Conservation (phyloP, 257 asterid species). For the Solanum bulbocastanum region DNA sequence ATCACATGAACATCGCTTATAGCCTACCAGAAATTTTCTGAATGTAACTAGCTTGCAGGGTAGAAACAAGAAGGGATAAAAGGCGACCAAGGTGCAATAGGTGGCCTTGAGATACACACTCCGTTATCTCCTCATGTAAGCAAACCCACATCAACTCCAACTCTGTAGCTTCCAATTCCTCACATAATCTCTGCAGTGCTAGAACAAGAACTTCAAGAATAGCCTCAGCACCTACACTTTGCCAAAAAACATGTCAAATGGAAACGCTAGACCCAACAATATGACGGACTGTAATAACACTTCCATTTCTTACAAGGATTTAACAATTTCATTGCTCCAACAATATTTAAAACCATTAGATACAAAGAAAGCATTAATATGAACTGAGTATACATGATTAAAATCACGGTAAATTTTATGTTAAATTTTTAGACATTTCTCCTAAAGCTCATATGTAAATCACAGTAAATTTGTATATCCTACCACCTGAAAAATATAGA, state of each 20-base stretch:
- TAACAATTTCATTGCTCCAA: neutral
- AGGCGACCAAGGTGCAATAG: conserved; percentile 41
- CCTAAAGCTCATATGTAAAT: neutral
- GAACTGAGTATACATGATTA: neutral
- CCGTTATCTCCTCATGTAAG: conserved; percentile 39
- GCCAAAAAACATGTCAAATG: neutral
- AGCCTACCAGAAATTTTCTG: conserved; percentile 54
- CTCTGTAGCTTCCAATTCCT: conserved; percentile 45
- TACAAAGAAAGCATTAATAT: neutral
- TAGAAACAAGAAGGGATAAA: conserved; percentile 48
- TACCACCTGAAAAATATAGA: neutral
- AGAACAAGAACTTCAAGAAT: conserved; percentile 51
- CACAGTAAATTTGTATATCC: neutral
- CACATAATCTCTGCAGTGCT: conserved; percentile 52
- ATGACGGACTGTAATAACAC: neutral
- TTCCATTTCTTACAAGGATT: neutral
- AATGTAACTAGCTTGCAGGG: conserved; percentile 34
- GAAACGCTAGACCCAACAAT: neutral
- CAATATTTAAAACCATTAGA: neutral
- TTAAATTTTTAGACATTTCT: neutral
- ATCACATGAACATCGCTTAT: neutral
- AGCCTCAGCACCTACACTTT: conserved; percentile 38
- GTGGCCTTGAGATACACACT: conserved; percentile 28
- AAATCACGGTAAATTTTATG: neutral
- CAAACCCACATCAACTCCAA: conserved; percentile 40